A percentile compares a stretch with the other conserved stretches of the same genome.
These are phyloP conservation scores for Centella asiatica DNA, from an alignment of 129 eudicot genomes.

Conservation along the genomic window DNA sequence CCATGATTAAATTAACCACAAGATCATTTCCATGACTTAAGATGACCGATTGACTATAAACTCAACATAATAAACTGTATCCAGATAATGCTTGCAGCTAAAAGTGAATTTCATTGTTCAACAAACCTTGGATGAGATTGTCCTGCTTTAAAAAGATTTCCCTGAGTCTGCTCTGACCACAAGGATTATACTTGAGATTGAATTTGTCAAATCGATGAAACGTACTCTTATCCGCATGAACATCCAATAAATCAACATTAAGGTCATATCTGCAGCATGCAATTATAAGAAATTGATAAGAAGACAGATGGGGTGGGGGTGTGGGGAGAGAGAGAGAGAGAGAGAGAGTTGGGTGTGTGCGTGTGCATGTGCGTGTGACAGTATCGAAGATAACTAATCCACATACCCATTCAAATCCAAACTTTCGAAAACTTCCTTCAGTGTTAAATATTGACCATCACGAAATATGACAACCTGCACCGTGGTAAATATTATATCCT, in stretches of 20 bases:
- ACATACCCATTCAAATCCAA: slow-evolving; percentile 61
- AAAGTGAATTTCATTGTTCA: background rate
- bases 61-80: background rate
- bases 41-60: too few species aligned
- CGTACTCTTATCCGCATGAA: slow-evolving; percentile 72
- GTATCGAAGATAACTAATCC: background rate
- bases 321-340: background rate
- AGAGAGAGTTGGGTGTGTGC: too few species aligned
- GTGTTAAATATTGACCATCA: slow-evolving; percentile 59
- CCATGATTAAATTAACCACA: too few species aligned
- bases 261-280: slow-evolving; percentile 45
- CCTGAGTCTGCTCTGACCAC: slow-evolving; percentile 77
- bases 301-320: background rate
- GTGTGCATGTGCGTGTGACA: too few species aligned
- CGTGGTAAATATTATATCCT: slow-evolving; percentile 1
- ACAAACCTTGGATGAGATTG: slow-evolving; percentile 62
- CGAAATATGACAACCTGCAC: slow-evolving; percentile 75
- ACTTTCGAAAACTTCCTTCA: slow-evolving; percentile 71
- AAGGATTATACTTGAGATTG: slow-evolving; percentile 75
- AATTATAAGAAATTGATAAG: background rate
- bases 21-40: too few species aligned
- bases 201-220: slow-evolving; percentile 72
- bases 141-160: slow-evolving; percentile 73
- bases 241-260: slow-evolving; percentile 69
- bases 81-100: background rate